These are phyloP conservation scores for Aspergillus eucalypticola DNA, from an alignment of 2,329 filamentous ascomycete species.

Conservation along the genomic window DNA sequence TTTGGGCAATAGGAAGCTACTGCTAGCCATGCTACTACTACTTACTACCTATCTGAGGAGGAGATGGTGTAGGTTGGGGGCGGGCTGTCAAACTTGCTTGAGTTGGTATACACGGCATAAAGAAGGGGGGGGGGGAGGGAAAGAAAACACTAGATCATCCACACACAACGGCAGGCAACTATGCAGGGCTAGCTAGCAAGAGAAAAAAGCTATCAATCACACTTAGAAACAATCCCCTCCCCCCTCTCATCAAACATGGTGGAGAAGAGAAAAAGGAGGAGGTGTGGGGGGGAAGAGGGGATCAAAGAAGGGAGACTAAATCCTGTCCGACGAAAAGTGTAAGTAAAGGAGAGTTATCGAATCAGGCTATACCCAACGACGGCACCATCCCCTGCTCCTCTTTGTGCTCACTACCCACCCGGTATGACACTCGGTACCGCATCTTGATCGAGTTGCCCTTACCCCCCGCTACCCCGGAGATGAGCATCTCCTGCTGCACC, in stretches of 20 bases:
- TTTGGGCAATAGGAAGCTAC: too few species aligned
- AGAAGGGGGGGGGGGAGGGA: too few species aligned
- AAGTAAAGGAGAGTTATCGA: not conserved
- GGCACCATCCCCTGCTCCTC: conserved; percentile 85
- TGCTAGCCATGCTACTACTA: not conserved
- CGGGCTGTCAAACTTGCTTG: not conserved
- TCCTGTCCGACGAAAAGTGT: not conserved
- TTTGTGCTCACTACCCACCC: conserved; percentile 61
- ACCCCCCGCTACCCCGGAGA: conserved; percentile 71
- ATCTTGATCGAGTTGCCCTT: conserved; percentile 83
- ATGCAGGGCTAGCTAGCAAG: not conserved
- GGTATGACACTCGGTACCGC: conserved; percentile 84
- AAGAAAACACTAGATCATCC: not conserved
- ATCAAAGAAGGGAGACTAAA: not conserved
- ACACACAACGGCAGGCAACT: not conserved
- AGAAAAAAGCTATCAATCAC: too few species aligned
- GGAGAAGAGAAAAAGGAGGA: too few species aligned
- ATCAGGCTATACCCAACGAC: conserved; percentile 70
- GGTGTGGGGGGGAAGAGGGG: not conserved
- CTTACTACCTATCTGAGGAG: not conserved
- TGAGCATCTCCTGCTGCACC: conserved; percentile 76
- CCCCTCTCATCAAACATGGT: too few species aligned
- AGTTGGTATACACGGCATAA: not conserved
- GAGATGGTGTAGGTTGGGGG: not conserved
- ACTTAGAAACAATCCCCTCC: too few species aligned